These are phyloP conservation scores for Grammothele lineata DNA, from an alignment of 768 basidiomycete species.

Conservation along the genomic window DNA sequence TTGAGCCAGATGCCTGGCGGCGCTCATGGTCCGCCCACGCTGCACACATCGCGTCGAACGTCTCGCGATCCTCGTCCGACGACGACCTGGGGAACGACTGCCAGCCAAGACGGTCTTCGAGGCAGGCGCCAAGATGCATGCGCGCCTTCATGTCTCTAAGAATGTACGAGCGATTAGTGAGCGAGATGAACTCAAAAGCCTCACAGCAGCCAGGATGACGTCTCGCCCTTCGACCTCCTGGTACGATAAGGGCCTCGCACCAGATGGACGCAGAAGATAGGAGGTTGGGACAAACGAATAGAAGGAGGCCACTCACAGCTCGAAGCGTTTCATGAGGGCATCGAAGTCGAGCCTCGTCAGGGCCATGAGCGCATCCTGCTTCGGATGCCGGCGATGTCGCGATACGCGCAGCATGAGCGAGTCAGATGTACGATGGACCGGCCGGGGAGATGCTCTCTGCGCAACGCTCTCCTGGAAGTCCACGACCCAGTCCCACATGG, in stretches of 20 bases:
- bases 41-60: constrained; percentile 53
- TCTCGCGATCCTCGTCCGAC: constrained; percentile 44
- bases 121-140: constrained; percentile 40
- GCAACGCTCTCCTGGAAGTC: constrained; percentile 34
- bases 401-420: background rate
- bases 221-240: background rate
- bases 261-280: background rate
- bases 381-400: constrained; percentile 10
- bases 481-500: constrained; percentile 77
- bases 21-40: constrained; percentile 49
- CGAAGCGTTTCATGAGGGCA: constrained; percentile 49
- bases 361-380: constrained; percentile 34
- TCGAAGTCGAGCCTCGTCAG: constrained; percentile 64
- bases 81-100: constrained; percentile 33
- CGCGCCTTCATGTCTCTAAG: constrained; percentile 64
- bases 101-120: constrained; percentile 52
- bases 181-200: too few species aligned
- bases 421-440: constrained; percentile 1
- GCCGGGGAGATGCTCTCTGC: too few species aligned
- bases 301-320: constrained; percentile 56
- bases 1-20: too few species aligned
- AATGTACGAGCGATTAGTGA: too few species aligned
- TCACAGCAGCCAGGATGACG: too few species aligned
- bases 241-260: background rate
- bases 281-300: background rate